phyloP scores from a whole-genome alignment of 2,329 filamentous ascomycete genomes.

The Polytolypa hystricis region DNA sequence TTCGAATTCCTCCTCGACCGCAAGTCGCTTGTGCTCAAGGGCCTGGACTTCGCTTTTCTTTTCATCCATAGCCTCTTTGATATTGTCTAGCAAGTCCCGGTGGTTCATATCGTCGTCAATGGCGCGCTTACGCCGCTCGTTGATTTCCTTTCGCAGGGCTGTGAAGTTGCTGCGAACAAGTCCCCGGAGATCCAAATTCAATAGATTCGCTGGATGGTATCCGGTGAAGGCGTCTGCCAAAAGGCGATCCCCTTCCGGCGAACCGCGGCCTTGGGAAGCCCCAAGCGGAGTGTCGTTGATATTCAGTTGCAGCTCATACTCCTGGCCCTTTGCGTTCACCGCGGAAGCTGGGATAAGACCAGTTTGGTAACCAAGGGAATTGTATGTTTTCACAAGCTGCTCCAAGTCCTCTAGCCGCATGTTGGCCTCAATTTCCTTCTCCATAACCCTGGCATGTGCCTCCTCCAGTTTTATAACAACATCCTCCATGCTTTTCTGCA shows the following conservation, averaged over 20 bases:
- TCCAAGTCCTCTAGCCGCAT: constrained; percentile 87
- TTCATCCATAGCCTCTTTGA: constrained; percentile 94
- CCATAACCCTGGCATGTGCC: constrained; percentile 66
- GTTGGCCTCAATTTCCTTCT: constrained; percentile 81
- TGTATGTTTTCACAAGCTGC: constrained; percentile 78
- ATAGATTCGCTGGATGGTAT: constrained; percentile 78
- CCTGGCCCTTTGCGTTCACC: constrained; percentile 68
- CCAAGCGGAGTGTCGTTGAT: constrained; percentile 71
- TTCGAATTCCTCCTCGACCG: constrained; percentile 87
- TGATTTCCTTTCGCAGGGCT: constrained; percentile 74
- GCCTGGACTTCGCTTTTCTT: constrained; percentile 88
- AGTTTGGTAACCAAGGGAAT: constrained; percentile 87
- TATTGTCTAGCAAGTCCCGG: constrained; percentile 82
- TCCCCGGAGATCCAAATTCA: constrained; percentile 80
- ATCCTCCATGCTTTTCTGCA: constrained; percentile 78
- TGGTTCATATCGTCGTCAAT: constrained; percentile 91
- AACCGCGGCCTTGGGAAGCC: constrained; percentile 37
- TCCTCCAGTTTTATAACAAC: constrained; percentile 70
- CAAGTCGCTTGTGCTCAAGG: constrained; percentile 74
- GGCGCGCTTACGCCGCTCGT: constrained; percentile 70
- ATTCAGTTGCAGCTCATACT: constrained; percentile 78
- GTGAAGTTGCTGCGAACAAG: constrained; percentile 69
- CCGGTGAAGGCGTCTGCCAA: constrained; percentile 72
- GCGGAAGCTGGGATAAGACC: constrained; percentile 78
- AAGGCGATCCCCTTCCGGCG: constrained; percentile 58